phyloP scores from a whole-genome alignment of 768 basidiomycete species.

The Paxillus ammoniavirescens region DNA sequence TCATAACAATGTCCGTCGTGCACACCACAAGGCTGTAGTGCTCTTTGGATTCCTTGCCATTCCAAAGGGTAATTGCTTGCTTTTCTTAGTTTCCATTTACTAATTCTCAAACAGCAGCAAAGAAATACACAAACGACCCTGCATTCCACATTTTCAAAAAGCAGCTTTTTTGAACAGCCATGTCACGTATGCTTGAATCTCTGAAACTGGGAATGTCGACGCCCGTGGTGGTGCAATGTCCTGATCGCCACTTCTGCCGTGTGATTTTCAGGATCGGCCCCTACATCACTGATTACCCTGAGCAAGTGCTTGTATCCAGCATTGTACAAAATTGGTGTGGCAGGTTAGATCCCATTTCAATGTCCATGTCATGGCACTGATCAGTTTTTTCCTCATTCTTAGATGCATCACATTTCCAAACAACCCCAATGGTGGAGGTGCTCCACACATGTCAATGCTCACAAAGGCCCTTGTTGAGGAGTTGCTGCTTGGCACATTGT shows the following conservation, averaged over 20 bases:
- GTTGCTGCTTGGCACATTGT: neutral
- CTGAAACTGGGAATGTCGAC: neutral
- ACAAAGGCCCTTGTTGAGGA: neutral
- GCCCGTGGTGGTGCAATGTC: neutral
- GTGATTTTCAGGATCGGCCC: neutral
- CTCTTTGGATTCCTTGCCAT: conserved; percentile 9
- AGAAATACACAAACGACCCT: too few relatives aligned
- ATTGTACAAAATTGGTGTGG: conserved; percentile 8
- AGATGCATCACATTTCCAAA: neutral
- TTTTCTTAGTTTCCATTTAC: too few relatives aligned
- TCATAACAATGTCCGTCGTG: conserved; percentile 10
- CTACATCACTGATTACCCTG: neutral
- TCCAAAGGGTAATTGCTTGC: conserved; percentile 1
- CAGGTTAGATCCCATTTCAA: neutral
- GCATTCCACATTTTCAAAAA: neutral
- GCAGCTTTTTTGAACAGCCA: neutral
- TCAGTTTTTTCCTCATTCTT: neutral
- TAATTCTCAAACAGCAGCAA: too few relatives aligned
- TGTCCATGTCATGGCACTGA: too few relatives aligned
- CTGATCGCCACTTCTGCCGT: neutral
- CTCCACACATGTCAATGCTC: neutral
- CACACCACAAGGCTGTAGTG: conserved; percentile 10
- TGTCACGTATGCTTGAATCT: neutral
- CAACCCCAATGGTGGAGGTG: neutral
- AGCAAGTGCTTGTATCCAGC: neutral